Base-by-base conservation (phyloP, 768 basidiomycete species). In the Lactarius deliciosus region DNA sequence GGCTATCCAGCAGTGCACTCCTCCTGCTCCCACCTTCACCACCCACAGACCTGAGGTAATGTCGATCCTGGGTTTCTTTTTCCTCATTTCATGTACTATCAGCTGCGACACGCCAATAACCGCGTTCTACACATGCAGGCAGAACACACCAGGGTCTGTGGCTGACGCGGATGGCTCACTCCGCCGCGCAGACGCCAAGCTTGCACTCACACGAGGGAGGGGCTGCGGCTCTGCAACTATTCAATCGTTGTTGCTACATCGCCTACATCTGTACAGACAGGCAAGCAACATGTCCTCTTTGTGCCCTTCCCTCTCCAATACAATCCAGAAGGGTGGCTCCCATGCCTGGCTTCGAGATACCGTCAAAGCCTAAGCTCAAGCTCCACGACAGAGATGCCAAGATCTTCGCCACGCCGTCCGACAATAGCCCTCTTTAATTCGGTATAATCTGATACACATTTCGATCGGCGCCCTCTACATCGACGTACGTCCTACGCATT, bases 361-460 rank as follows among this genome's bases (percentile, higher is more conserved):
- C 85, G 25, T 85, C 86, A 22, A 85, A 82, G 72, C 86, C 87
- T 40, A 87, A 85, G 73, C 78, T 78, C 54, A 89, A 92, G 74
- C 79, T 82, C 18, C 82, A 86, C 71, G 79, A 79, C 70, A 80
- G 84, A 64, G 92, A 93, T 73, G 76, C 79, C 55, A 32, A 32
- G 6, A 81, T 91, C 25, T 81, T 92, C 28, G 77, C 83, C 45
- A 83, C 86, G 65, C 83, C 89, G 91, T 92, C 78, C 61, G 90
- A 84, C n/a, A 25, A 59, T 41, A 47, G 30, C 13, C 50, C 60
- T 63, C 63, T 62, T 34, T 28, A 9, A 57, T 16, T 25, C 58
- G 45, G 28, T 71, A 20, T 8, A 53, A 40, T 34, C 34, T 34
- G 34, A 34, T 10, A 10, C 34, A 59, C 61, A 50, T 45, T 65